phyloP scores from a whole-genome alignment of 345 rosid species.

The Sonneratia alba region DNA sequence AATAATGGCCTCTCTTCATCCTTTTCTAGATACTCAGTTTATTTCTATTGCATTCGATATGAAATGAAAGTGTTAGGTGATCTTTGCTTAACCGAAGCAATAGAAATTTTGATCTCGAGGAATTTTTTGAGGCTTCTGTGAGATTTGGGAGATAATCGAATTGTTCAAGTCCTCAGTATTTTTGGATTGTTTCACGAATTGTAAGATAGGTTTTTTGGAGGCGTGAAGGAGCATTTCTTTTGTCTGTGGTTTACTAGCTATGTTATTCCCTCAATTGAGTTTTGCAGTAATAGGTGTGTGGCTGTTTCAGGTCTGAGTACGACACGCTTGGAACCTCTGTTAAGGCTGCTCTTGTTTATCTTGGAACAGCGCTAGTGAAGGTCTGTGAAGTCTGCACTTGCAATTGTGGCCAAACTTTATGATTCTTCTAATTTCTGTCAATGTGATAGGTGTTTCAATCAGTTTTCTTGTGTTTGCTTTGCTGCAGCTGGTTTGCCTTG shows the following conservation, averaged over 20 bases:
- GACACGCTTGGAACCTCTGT: slow-evolving; percentile 94
- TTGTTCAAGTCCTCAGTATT: neutral
- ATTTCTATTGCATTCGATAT: neutral
- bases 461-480: neutral
- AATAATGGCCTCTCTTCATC: neutral
- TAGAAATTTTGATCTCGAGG: neutral
- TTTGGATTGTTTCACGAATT: neutral
- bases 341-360: slow-evolving; percentile 85
- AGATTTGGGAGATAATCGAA: neutral
- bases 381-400: slow-evolving; percentile 23
- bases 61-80: neutral
- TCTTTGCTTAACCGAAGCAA: neutral
- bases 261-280: neutral
- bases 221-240: neutral
- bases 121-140: neutral
- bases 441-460: neutral
- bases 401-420: neutral
- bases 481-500: slow-evolving; percentile 82
- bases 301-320: slow-evolving; percentile 64
- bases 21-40: neutral
- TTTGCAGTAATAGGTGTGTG: neutral
- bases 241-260: neutral
- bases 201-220: neutral
- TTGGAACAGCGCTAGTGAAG: slow-evolving; percentile 85
- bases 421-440: neutral